These are phyloP conservation scores for Heterobasidion occidentale DNA, from an alignment of 1,284 basidiomycete species.

Conservation along the genomic window DNA sequence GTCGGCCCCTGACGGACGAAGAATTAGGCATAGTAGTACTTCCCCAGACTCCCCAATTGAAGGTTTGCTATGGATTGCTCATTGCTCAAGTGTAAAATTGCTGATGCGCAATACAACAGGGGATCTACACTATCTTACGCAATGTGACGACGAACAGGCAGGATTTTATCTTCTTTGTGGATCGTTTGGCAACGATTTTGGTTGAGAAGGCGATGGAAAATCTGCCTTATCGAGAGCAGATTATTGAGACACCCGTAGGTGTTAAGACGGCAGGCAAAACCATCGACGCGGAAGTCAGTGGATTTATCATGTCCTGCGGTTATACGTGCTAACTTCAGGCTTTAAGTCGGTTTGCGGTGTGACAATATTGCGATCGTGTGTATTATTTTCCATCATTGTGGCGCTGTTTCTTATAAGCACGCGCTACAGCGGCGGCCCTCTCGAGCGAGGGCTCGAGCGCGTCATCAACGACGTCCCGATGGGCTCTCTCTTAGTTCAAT, in stretches of 20 bases:
- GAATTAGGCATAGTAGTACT: conserved; percentile 60
- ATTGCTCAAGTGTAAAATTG: too few species aligned
- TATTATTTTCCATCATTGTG: conserved; percentile 7
- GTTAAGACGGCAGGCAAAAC: conserved; percentile 54
- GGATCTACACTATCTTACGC: conserved; percentile 83
- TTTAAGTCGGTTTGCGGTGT: conserved; percentile 69
- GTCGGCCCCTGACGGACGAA: conserved; percentile 12
- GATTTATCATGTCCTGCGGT: not conserved
- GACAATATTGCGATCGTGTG: conserved; percentile 77
- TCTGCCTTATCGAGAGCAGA: conserved; percentile 64
- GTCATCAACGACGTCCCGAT: conserved; percentile 85
- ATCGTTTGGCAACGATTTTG: conserved; percentile 79
- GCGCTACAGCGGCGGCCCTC: conserved; percentile 66
- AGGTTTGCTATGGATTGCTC: conserved; percentile 24
- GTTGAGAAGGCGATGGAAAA: conserved; percentile 81
- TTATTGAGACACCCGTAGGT: conserved; percentile 64
- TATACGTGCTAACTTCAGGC: not conserved
- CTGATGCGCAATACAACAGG: conserved; percentile 39
- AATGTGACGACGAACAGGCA: conserved; percentile 63
- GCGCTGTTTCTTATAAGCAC: conserved; percentile 6
- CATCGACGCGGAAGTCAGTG: conserved; percentile 44
- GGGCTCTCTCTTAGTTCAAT: conserved; percentile 88
- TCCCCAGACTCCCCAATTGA: conserved; percentile 76
- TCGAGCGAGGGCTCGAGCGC: conserved; percentile 85
- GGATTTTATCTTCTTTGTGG: conserved; percentile 87